Evolutionary conservation across 805 yeast genomes (phyloP), one percentile per base, ranked within the genome.

Genomic region (Jamesozyma rosinii): DNA sequence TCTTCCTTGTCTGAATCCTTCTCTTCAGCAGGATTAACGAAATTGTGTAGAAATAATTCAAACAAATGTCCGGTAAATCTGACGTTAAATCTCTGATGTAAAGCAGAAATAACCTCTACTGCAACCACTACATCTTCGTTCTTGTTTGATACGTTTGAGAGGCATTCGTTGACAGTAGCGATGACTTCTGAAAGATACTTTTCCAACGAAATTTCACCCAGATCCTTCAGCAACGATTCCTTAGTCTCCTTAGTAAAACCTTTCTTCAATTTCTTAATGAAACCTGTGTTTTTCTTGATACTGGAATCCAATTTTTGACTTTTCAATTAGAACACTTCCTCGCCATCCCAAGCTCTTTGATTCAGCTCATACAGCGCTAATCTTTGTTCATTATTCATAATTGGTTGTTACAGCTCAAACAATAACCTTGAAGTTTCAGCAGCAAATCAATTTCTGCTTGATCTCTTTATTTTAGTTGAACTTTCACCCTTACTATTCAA

Each of bases 201-300:
- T 43, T 76, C 85, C 39, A 89, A 64, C 1, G 89, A 76, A 4
- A 83, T 64, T 9, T 78, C 68, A 3, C 64, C 54, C 35, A 88
- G 70, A 45, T 86, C 95, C 42, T 76, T 74, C 32, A 85, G 45
- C 1, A 83, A 61, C 6, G 70, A 57, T 1, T 57, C 51, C 44
- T 61, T 61, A 33, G 71, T 70, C 5, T 81, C 89, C 33, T 70
- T 71, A 32, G 67, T 72, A 20, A 87, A 60, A 2, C 79, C 68
- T 2, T 73, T 67, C 49, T 79, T 72, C 41, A 88, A 57, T 52
- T 81, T 82, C 57, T 80, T 83, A 40, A 87, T 79, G 54, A 85
- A 83, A 0, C 87, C 82, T 3, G 86, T 77, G 57, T 89, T 85
- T 59, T 81, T 84, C 67, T 88, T 88, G 50, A 88, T 67, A 44